These are phyloP conservation scores for Neocatenulostroma microsporum DNA, from an alignment of 2,329 filamentous ascomycete genomes.

Conservation along the genomic window DNA sequence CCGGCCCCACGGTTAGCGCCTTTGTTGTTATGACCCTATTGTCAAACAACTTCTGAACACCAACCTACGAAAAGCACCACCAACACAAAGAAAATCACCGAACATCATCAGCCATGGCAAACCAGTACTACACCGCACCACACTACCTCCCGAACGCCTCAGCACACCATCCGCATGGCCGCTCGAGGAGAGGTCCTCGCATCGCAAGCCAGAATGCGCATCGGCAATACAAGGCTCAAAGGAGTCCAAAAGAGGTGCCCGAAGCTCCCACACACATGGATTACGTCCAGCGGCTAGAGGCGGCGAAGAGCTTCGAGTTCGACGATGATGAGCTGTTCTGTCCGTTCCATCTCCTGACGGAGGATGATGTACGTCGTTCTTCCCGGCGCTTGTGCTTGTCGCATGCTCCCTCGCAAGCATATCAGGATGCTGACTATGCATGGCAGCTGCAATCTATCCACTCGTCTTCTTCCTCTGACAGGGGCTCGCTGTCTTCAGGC, in stretches of 20 bases:
- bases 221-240: slow-evolving; percentile 69
- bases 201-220: slow-evolving; percentile 76
- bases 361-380: slow-evolving; percentile 66
- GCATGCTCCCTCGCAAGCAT: slow-evolving; percentile 17
- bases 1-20: too few relatives aligned
- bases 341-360: slow-evolving; percentile 75
- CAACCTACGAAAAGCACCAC: slow-evolving; percentile 1
- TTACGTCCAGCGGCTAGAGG: slow-evolving; percentile 84
- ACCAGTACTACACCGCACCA: slow-evolving; percentile 43
- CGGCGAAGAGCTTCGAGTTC: slow-evolving; percentile 85
- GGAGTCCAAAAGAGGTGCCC: slow-evolving; percentile 76
- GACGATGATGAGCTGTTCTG: slow-evolving; percentile 97
- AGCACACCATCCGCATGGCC: slow-evolving; percentile 57
- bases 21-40: too few relatives aligned
- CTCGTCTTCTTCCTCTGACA: slow-evolving; percentile 72
- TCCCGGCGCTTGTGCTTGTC: slow-evolving; percentile 4
- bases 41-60: too few relatives aligned
- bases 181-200: slow-evolving; percentile 75
- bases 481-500: slow-evolving; percentile 88
- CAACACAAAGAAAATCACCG: neutral
- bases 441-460: slow-evolving; percentile 80
- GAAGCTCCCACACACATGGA: slow-evolving; percentile 67
- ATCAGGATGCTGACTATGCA: slow-evolving; percentile 24
- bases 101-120: slow-evolving; percentile 34
- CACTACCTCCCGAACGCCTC: slow-evolving; percentile 43